Base-by-base conservation (phyloP, 257 asterid species). In the Gentiana macrophylla region DNA sequence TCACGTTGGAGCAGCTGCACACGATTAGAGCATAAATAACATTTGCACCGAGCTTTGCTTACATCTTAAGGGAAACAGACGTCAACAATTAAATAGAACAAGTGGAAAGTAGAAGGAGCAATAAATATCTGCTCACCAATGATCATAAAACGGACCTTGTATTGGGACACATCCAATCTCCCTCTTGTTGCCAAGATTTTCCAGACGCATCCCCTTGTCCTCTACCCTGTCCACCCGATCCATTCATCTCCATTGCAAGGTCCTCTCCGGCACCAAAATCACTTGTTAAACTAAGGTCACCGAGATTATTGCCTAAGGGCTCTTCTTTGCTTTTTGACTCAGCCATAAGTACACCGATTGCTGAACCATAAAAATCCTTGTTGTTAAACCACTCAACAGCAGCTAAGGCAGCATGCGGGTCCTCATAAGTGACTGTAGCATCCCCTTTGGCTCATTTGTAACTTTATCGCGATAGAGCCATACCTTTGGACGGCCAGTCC, bases 111-210 rank as follows among this genome's bases (percentile, higher is more conserved):
- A 43, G 48, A 65, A 71, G 71, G 78, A 77, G 81, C 79, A 83
- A 65, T 95, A 81, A 83, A 61, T 81, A 84, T 95, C 86, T 53
- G 90, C 95, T 88, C 97, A 92, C 98, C 98, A 77, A 92, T 88
- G 56, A 72, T 86, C 88, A 72, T 86, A 85, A 81, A 92, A 92
- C 98, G 88, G 95, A 92, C 98, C 99, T 92, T 92, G 99, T 83
- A 88, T 92, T 92, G 43, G 94, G 72, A 74, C 97, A 92, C 75
- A 62, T 45, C 99, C 97, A 92, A 72, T 92, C 99, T 56, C 97
- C 97, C 11, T 92, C 98, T 72, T 92, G 95, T 63, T 92, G 95
- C 99, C 95, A 92, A 48, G 94, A 61, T 72, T 88, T 87, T 47
- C 81, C 94, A 4, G 74, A 65, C 60, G 77, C 77, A 78, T 84